These are phyloP conservation scores for Blastomyces parvus DNA, from an alignment of 2,329 filamentous ascomycete genomes.

Conservation along the genomic window DNA sequence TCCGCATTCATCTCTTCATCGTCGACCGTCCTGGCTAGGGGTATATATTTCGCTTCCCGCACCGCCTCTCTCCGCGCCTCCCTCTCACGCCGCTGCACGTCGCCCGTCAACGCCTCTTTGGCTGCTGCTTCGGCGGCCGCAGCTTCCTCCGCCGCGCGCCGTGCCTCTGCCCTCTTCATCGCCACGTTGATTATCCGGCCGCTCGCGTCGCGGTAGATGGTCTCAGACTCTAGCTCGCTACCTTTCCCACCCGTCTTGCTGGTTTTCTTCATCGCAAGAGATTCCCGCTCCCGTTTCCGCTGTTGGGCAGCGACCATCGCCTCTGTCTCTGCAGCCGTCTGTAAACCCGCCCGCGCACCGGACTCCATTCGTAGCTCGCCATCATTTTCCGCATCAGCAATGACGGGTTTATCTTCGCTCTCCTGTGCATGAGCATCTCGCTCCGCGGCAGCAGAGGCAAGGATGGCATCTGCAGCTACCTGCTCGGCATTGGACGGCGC, in stretches of 20 bases:
- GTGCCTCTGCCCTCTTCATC: slow-evolving; percentile 79
- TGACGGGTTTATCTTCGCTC: slow-evolving; percentile 40
- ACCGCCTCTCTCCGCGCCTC: slow-evolving; percentile 57
- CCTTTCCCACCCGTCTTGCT: not conserved
- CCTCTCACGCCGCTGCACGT: slow-evolving; percentile 67
- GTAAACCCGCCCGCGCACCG: slow-evolving; percentile 77
- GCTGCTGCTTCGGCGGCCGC: slow-evolving; percentile 55
- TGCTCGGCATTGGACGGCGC: slow-evolving; percentile 44
- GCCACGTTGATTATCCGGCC: slow-evolving; percentile 88
- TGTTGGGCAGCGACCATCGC: slow-evolving; percentile 60
- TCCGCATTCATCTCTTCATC: slow-evolving; percentile 80
- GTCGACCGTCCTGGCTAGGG: slow-evolving; percentile 68
- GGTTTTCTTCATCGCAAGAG: slow-evolving; percentile 21
- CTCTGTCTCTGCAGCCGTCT: slow-evolving; percentile 70
- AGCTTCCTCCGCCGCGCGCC: slow-evolving; percentile 66
- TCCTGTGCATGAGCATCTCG: slow-evolving; percentile 41
- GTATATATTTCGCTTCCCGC: slow-evolving; percentile 73
- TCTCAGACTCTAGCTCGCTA: slow-evolving; percentile 12
- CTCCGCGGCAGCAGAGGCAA: slow-evolving; percentile 62
- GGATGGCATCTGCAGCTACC: slow-evolving; percentile 67
- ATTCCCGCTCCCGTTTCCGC: slow-evolving; percentile 38
- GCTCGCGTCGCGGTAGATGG: slow-evolving; percentile 74
- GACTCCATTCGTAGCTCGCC: slow-evolving; percentile 63
- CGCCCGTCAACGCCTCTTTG: slow-evolving; percentile 65
- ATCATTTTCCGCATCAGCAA: slow-evolving; percentile 34